Conservation (phyloP, 441 rosid species). For the Lepidium campestre region DNA sequence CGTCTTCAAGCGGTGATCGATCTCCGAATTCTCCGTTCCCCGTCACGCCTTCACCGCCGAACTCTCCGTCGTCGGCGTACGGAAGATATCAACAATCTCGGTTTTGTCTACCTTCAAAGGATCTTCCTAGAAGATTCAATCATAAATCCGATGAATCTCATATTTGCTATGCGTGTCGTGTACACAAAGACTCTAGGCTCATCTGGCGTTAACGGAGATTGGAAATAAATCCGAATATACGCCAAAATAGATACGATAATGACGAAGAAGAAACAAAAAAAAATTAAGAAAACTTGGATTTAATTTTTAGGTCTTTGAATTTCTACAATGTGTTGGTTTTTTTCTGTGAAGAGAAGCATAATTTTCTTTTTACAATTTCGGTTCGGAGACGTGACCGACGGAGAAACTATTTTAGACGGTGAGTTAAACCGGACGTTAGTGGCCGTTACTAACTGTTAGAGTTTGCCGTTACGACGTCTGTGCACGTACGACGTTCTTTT, state of each 20-base stretch:
- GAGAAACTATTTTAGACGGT: neutral
- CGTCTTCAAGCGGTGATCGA: conserved; percentile 34
- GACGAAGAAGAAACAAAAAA: neutral
- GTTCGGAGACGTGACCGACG: neutral
- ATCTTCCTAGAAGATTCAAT: conserved; percentile 15
- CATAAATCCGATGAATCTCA: conserved; percentile 15
- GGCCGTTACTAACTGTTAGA: conserved; percentile 8
- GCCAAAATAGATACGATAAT: neutral
- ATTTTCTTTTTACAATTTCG: neutral
- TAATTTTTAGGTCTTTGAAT: neutral
- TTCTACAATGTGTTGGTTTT: neutral
- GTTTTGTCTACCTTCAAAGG: conserved; percentile 19
- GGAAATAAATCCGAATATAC: conserved; percentile 7
- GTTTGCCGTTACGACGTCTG: conserved; percentile 6
- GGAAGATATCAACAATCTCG: conserved; percentile 9
- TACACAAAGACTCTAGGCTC: conserved; percentile 21
- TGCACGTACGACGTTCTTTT: conserved; percentile 11
- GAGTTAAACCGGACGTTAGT: neutral
- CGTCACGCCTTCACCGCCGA: conserved; percentile 18
- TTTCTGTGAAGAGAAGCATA: neutral
- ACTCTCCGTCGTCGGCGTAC: conserved; percentile 21
- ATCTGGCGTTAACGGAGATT: conserved; percentile 20
- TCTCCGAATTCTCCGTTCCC: conserved; percentile 21
- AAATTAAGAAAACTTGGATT: neutral
- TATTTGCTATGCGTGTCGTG: conserved; percentile 15